Percentiles rank a stretch among this genome's conserved stretches.
These are phyloP conservation scores for Cucurbita moschata DNA, from an alignment of 306 rosid species.

Conservation along the genomic window DNA sequence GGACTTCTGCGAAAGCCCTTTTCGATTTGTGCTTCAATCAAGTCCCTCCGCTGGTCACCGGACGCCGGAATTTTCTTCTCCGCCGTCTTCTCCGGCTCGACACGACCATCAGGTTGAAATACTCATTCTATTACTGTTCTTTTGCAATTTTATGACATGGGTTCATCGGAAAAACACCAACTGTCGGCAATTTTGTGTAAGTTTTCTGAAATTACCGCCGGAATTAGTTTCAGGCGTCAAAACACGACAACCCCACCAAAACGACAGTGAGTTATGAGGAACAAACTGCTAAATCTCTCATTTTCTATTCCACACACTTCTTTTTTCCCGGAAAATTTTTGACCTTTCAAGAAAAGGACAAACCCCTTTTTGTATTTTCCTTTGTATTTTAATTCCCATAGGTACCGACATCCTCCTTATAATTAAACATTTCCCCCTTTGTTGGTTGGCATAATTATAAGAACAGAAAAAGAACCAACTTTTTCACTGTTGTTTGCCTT, in stretches of 20 bases:
- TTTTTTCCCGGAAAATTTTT: not conserved
- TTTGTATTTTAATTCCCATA: not conserved
- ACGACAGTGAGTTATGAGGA: not conserved
- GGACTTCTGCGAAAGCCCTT: constrained; percentile 42
- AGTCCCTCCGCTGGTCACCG: constrained; percentile 31
- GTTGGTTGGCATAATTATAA: not conserved
- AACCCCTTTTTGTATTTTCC: constrained; percentile 4
- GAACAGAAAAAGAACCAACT: not conserved
- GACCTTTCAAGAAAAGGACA: not conserved
- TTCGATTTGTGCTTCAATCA: constrained; percentile 40
- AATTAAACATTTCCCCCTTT: not conserved
- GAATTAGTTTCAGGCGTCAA: not conserved
- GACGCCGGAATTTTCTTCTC: constrained; percentile 57
- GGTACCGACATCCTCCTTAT: not conserved
- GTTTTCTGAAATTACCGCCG: not conserved
- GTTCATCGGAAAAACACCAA: not conserved
- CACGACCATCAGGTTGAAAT: constrained; percentile 33
- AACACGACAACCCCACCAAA: not conserved
- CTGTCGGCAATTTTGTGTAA: constrained; percentile 2
- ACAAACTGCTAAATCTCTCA: not conserved
- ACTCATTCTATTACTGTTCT: not conserved
- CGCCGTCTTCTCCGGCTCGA: constrained; percentile 40
- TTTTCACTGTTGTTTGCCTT: not conserved
- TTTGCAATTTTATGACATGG: not conserved
- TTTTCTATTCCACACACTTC: not conserved